These are phyloP conservation scores for Vachellia pachyceras DNA, from an alignment of 306 rosid genomes.

Conservation along the genomic window DNA sequence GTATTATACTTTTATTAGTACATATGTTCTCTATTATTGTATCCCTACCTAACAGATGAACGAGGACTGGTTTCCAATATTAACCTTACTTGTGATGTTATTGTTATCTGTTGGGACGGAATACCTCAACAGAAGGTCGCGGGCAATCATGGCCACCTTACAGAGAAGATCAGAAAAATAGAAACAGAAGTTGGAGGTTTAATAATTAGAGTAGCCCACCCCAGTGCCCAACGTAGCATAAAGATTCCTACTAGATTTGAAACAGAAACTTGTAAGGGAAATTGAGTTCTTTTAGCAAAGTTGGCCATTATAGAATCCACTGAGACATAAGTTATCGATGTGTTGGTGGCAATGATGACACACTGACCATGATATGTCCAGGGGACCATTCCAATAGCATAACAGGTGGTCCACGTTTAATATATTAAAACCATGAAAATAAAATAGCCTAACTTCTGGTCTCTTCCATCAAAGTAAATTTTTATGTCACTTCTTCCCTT, in stretches of 20 bases:
- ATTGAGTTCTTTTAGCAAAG: conserved; percentile 51
- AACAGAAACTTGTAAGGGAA: conserved; percentile 34
- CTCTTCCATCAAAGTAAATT: conserved; percentile 45
- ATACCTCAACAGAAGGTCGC: conserved; percentile 13
- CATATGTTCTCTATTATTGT: background rate
- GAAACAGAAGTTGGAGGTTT: conserved; percentile 27
- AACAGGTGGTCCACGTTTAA: conserved; percentile 62
- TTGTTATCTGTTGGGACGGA: background rate
- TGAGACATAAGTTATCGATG: conserved; percentile 69
- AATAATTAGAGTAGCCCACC: conserved; percentile 40
- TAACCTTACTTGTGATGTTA: background rate
- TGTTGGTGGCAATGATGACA: conserved; percentile 80
- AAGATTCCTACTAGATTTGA: conserved; percentile 40
- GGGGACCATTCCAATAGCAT: conserved; percentile 68
- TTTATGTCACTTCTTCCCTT: conserved; percentile 35
- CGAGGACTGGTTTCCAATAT: conserved; percentile 7
- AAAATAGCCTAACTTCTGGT: conserved; percentile 49
- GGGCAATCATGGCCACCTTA: conserved; percentile 26
- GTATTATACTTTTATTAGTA: background rate
- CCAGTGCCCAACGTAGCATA: conserved; percentile 34
- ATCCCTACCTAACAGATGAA: background rate
- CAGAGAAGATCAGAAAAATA: conserved; percentile 34
- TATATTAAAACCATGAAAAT: conserved; percentile 46
- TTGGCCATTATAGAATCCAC: conserved; percentile 68
- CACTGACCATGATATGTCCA: conserved; percentile 61